Percentiles rank a stretch among this genome's conserved stretches.
phyloP scores from a whole-genome alignment of 1,284 basidiomycete genomes.

The Athelia psychrophila region DNA sequence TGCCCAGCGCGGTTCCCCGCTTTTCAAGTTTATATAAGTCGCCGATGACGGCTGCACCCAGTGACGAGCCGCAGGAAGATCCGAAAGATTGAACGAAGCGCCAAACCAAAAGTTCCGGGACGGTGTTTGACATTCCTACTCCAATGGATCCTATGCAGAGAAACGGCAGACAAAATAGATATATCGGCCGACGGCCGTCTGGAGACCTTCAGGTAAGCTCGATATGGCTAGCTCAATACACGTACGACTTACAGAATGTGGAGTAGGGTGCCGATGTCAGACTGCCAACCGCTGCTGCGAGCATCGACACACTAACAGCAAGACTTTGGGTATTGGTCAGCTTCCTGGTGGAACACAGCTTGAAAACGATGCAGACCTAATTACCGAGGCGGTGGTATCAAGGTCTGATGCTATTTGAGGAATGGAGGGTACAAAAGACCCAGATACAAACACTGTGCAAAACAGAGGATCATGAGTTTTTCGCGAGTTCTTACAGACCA shows the following conservation, averaged over 20 bases:
- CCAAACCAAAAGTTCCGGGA: constrained; percentile 55
- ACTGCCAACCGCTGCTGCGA: constrained; percentile 37
- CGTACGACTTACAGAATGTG: constrained; percentile 43
- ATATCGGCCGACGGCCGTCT: constrained; percentile 35
- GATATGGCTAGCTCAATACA: background rate
- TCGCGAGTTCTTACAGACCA: too few species aligned
- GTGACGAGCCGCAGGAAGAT: constrained; percentile 45
- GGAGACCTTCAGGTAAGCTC: background rate
- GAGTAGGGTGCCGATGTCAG: constrained; percentile 54
- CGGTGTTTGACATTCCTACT: constrained; percentile 44
- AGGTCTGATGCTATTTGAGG: constrained; percentile 64
- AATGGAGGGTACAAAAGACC: constrained; percentile 68
- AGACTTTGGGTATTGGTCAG: constrained; percentile 23
- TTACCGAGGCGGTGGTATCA: constrained; percentile 46
- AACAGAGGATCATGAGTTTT: background rate
- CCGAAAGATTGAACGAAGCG: constrained; percentile 67
- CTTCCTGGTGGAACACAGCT: background rate
- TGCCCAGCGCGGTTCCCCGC: constrained; percentile 59
- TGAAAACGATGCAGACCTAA: too few species aligned
- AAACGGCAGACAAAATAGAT: constrained; percentile 48
- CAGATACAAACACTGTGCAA: constrained; percentile 62
- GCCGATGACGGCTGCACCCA: constrained; percentile 63
- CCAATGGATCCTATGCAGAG: constrained; percentile 60
- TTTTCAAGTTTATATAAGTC: constrained; percentile 64
- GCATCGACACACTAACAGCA: constrained; percentile 43